A percentile compares a stretch with the other conserved stretches of the same genome.
Conservation (phyloP, 2,329 filamentous ascomycete genomes). For the Neonectria punicea region DNA sequence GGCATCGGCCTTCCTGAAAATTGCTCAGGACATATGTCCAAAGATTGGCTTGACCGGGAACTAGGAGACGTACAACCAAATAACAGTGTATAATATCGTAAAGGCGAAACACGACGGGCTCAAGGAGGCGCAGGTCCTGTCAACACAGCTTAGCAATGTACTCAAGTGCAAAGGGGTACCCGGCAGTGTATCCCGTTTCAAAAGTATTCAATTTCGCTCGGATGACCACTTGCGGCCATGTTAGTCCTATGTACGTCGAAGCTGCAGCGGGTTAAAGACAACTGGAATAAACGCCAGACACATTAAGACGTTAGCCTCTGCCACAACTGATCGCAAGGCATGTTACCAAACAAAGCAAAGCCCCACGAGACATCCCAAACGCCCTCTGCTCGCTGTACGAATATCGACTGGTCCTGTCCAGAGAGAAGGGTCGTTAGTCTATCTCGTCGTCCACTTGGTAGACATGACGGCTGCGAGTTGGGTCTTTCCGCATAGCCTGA, state of each 20-base stretch:
- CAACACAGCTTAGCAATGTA: conserved; percentile 34
- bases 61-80: conserved; percentile 14
- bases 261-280: conserved; percentile 28
- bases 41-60: conserved; percentile 53
- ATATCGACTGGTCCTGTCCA: conserved; percentile 40
- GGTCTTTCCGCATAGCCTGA: conserved; percentile 94
- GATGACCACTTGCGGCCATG: conserved; percentile 19
- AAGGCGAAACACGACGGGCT: conserved; percentile 1
- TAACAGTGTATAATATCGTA: conserved; percentile 17
- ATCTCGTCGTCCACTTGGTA: conserved; percentile 82
- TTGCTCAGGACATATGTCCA: conserved; percentile 67
- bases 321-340: conserved; percentile 47
- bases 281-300: conserved; percentile 40
- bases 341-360: conserved; percentile 50
- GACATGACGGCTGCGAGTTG: conserved; percentile 82
- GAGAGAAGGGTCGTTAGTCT: conserved; percentile 61
- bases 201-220: conserved; percentile 37
- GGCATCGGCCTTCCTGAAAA: conserved; percentile 75
- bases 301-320: conserved; percentile 56
- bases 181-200: conserved; percentile 18
- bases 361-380: conserved; percentile 40
- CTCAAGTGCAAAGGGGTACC: conserved; percentile 18
- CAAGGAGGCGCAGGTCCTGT: conserved; percentile 22
- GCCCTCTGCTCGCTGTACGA: conserved; percentile 36
- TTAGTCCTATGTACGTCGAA: conserved; percentile 39